A percentile compares a stretch with the other conserved stretches of the same genome.
Evolutionary conservation across 2,329 filamentous ascomycete genomes (phyloP).

Genomic region (Diaporthe sp.): DNA sequence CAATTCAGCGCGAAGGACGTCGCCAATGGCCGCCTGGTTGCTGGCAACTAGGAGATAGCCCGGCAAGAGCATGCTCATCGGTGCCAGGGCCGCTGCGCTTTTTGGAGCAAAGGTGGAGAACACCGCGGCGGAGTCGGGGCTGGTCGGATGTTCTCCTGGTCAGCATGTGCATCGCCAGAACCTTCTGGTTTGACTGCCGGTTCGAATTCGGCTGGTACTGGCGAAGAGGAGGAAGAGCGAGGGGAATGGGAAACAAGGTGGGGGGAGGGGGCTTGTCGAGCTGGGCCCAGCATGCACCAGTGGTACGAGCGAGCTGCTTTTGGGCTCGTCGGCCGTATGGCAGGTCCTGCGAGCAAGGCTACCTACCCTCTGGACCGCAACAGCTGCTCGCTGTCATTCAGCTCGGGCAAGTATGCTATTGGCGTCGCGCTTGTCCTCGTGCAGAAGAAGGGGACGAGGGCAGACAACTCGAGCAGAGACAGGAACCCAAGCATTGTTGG

Average conservation of each 20-base stretch:
- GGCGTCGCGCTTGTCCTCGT: neutral
- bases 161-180: neutral
- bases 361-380: neutral
- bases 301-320: neutral
- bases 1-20: neutral
- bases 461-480: neutral
- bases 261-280: neutral
- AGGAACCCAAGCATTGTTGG: neutral
- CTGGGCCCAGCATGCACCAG: neutral
- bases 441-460: neutral
- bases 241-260: neutral
- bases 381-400: neutral
- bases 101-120: no score
- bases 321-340: neutral
- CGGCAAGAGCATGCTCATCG: neutral
- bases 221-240: neutral
- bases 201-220: neutral
- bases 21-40: slow-evolving; percentile 3
- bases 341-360: neutral
- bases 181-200: neutral
- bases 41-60: slow-evolving; percentile 1
- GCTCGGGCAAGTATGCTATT: neutral
- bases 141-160: neutral
- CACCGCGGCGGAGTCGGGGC: neutral
- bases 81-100: neutral